Percentiles rank a stretch among this genome's conserved stretches.
Evolutionary conservation across 2,329 filamentous ascomycete species (phyloP).

Genomic region (Scedosporium aurantiacum): DNA sequence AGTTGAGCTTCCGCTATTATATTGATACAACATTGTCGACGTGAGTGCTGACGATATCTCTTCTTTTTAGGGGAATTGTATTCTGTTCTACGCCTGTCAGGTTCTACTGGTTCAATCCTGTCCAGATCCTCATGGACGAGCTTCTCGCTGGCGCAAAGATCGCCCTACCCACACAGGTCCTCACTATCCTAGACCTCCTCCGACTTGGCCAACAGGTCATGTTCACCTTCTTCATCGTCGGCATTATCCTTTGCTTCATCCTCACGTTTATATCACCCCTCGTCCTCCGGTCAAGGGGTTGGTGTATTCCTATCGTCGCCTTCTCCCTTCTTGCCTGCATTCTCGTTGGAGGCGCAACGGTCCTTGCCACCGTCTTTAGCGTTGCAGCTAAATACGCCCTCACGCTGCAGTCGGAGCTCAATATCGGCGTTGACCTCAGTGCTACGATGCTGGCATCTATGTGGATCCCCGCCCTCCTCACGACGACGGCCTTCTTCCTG

Average conservation of each 20-base stretch:
- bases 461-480: constrained; percentile 67
- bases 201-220: constrained; percentile 69
- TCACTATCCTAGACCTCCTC: constrained; percentile 63
- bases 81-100: constrained; percentile 58
- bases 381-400: constrained; percentile 71
- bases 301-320: constrained; percentile 57
- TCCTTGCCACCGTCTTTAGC: constrained; percentile 76
- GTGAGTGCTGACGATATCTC: not conserved
- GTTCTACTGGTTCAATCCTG: constrained; percentile 86
- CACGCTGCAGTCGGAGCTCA: constrained; percentile 58
- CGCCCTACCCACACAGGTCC: constrained; percentile 63
- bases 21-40: not conserved
- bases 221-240: constrained; percentile 77
- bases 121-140: constrained; percentile 68
- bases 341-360: constrained; percentile 55
- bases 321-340: constrained; percentile 58
- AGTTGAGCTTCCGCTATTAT: constrained; percentile 21
- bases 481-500: constrained; percentile 58
- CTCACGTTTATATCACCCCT: constrained; percentile 57
- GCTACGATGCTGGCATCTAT: constrained; percentile 73
- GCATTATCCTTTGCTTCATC: constrained; percentile 57
- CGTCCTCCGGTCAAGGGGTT: constrained; percentile 41
- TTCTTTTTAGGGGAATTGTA: constrained; percentile 51
- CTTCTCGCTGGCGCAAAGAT: constrained; percentile 75
- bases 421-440: constrained; percentile 63